phyloP scores from a whole-genome alignment of 305 asterid species.

The Fraxinus paxiana region DNA sequence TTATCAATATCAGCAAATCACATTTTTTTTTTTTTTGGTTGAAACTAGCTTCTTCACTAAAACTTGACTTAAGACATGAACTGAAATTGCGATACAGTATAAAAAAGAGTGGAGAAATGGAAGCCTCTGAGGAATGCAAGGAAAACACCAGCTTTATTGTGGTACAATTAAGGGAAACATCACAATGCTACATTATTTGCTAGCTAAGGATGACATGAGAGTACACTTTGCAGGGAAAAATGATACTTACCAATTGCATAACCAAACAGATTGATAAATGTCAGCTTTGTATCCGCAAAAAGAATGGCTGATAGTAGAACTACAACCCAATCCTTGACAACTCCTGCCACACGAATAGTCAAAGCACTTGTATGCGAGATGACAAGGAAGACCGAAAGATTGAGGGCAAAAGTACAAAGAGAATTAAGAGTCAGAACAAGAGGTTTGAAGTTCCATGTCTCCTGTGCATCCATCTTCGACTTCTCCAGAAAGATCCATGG shows the following conservation, averaged over 20 bases:
- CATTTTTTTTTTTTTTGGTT: not conserved
- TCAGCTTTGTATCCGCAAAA: conserved; percentile 77
- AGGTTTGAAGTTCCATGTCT: conserved; percentile 67
- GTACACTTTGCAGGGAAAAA: not conserved
- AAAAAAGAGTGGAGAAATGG: not conserved
- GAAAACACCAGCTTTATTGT: not conserved
- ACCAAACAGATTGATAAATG: conserved; percentile 73
- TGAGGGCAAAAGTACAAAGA: conserved; percentile 85
- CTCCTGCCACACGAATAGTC: conserved; percentile 96
- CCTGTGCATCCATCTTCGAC: conserved; percentile 74
- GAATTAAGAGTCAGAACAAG: conserved; percentile 63
- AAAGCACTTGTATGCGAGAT: conserved; percentile 89
- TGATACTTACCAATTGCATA: conserved; percentile 72
- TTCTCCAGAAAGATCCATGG: conserved; percentile 90
- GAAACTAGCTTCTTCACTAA: not conserved
- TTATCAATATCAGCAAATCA: not conserved
- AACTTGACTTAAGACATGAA: not conserved
- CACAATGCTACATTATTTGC: not conserved
- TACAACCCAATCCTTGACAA: conserved; percentile 96
- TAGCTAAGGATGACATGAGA: not conserved
- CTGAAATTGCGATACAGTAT: not conserved
- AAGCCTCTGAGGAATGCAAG: not conserved
- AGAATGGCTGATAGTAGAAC: conserved; percentile 80
- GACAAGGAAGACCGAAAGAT: conserved; percentile 88
- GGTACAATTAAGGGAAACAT: not conserved